These are phyloP conservation scores for Populus tremula DNA, from an alignment of 345 rosid species.

Conservation along the genomic window DNA sequence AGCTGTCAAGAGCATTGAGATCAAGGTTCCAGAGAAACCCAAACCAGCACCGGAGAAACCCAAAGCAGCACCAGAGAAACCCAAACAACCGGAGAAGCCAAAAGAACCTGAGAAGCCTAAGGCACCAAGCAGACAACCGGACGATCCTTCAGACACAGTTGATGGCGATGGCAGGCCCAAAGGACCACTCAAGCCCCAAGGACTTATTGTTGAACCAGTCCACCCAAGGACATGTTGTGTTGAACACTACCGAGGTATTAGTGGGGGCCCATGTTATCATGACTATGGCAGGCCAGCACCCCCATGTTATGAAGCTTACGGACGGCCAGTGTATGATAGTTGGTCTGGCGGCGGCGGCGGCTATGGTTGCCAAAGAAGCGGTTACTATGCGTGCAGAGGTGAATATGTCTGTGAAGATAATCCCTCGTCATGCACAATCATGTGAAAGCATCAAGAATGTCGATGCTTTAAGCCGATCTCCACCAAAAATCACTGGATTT, in stretches of 20 bases:
- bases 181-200: too few species aligned
- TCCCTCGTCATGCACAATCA: conserved; percentile 48
- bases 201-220: background rate
- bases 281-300: background rate
- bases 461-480: too few species aligned
- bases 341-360: conserved; percentile 23
- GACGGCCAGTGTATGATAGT: conserved; percentile 30
- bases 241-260: conserved; percentile 20
- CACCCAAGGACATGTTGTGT: conserved; percentile 18
- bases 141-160: rapidly evolving
- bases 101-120: too few species aligned
- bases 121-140: background rate
- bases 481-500: too few species aligned
- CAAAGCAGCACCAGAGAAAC: background rate
- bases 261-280: conserved; percentile 24
- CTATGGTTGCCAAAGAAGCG: conserved; percentile 2
- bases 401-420: conserved; percentile 49
- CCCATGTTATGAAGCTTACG: conserved; percentile 12
- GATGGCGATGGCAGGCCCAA: too few species aligned
- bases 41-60: too few species aligned
- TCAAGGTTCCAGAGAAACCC: conserved; percentile 27
- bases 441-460: conserved; percentile 28
- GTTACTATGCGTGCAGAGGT: conserved; percentile 23
- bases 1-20: conserved; percentile 54
- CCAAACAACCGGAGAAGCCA: too few species aligned